phyloP scores from a whole-genome alignment of 345 rosid genomes.

The Eucalyptus brandiana region DNA sequence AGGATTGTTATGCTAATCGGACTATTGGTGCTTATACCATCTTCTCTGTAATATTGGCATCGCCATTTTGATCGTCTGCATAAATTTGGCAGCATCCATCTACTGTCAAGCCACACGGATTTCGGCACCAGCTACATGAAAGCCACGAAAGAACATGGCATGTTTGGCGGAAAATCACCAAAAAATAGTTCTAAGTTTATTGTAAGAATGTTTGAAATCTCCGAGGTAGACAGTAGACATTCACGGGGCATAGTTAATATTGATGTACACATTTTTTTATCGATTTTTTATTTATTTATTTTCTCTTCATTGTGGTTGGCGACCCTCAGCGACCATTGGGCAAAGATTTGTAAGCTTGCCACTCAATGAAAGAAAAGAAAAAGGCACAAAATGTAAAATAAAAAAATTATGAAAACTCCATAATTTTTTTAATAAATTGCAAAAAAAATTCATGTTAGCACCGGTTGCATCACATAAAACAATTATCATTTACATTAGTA shows the following conservation, averaged over 20 bases:
- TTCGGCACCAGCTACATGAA: background rate
- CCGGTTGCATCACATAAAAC: fast-evolving
- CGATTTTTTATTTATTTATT: background rate
- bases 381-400: fast-evolving
- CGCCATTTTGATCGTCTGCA: background rate
- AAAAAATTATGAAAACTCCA: background rate
- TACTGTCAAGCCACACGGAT: background rate
- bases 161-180: background rate
- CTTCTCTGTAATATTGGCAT: background rate
- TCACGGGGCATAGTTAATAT: fast-evolving
- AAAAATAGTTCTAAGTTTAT: background rate
- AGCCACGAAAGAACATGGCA: background rate
- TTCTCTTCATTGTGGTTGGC: background rate
- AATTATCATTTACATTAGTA: fast-evolving
- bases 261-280: background rate
- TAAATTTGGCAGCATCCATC: background rate
- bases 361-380: background rate
- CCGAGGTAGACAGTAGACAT: too few species aligned
- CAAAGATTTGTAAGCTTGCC: background rate
- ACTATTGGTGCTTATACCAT: background rate
- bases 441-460: fast-evolving
- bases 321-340: fast-evolving
- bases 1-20: background rate
- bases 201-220: fast-evolving
- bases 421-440: background rate